Base-by-base conservation (phyloP, 495 filamentous ascomycete species). In the Copromyces sp. region DNA sequence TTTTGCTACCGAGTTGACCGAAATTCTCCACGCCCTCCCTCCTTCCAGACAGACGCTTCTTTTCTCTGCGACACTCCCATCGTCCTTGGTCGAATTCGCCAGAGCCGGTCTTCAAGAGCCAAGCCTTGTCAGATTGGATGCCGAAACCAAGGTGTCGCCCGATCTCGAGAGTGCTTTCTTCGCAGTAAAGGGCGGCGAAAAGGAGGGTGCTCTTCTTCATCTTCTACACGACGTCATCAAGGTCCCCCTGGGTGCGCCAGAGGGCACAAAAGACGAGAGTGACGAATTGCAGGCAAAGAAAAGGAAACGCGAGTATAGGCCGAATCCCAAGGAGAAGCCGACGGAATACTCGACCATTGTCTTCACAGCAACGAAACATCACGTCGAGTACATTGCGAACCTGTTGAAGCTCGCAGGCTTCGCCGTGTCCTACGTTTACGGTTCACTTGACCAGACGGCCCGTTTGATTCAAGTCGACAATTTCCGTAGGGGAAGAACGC, bases 111-210 rank as follows among this genome's bases (percentile, higher is more conserved):
- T 98, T 45, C 92, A 95, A 74, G 96, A 98, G 69, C 95, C 95
- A 0, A 91, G 85, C 73, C 85, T 98, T 1, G 89, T 99, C 71
- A 89, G 95, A 72, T 82, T 99, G 41, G 95, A 99, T 82, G 91
- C 93, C 3, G 95, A 99, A 77, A 94, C 92, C 76, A 99, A 99
- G 78, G 90, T 98, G 9, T 97, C 96, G 0, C 94, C 95, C 0
- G 95, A 98, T 76, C 87, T 99, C 35, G 88, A 99, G 78, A 93
- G 90, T 76, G 94, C 92, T 7, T 98, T 98, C 82, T 98, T 99
- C 79, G 92, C 90, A 0, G 87, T 99, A 74, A 98, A 97, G 78
- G 89, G 91, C 40, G 90, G 89, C 5, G 96, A 98, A 78, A 97
- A 97, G 80, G 95, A 98, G 80, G 95, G 93, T 37, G 92, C 94